Conservation (phyloP, 139 green algal species). For the Coelastrella sp. region DNA sequence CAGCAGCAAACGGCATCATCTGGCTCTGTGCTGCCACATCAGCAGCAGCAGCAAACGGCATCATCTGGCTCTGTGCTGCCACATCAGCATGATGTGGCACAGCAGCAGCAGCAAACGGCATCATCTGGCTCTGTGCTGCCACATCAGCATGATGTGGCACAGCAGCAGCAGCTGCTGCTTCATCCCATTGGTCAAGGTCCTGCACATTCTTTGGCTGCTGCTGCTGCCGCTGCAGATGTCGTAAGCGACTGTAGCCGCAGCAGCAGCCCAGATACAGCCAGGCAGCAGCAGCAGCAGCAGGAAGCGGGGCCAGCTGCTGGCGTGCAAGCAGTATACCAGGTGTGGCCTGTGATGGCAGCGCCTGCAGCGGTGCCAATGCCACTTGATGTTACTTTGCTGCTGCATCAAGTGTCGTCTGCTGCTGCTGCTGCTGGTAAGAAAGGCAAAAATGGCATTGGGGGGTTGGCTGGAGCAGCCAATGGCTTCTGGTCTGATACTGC, state of each 20-base stretch:
- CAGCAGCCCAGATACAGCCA: conserved; percentile 15
- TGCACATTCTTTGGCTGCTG: neutral
- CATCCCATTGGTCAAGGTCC: too few species aligned
- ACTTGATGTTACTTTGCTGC: neutral
- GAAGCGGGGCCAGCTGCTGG: neutral
- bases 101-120: neutral
- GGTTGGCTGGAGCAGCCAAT: too few species aligned
- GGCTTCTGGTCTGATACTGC: too few species aligned
- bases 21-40: neutral
- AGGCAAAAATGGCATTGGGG: neutral
- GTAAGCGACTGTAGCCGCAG: conserved; percentile 23
- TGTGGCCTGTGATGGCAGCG: conserved; percentile 22
- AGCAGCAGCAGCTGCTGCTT: neutral
- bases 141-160: too few species aligned
- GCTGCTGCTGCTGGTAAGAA: neutral
- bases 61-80: neutral
- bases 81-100: neutral
- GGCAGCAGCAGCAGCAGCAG: conserved; percentile 13
- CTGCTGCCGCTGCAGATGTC: neutral
- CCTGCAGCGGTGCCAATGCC: neutral
- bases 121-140: neutral
- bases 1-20: neutral
- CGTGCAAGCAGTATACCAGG: conserved; percentile 4
- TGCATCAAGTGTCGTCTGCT: neutral
- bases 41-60: neutral